Evolutionary conservation across 2,329 filamentous ascomycete species (phyloP).

Genomic region (Gnomoniopsis smithogilvyi): DNA sequence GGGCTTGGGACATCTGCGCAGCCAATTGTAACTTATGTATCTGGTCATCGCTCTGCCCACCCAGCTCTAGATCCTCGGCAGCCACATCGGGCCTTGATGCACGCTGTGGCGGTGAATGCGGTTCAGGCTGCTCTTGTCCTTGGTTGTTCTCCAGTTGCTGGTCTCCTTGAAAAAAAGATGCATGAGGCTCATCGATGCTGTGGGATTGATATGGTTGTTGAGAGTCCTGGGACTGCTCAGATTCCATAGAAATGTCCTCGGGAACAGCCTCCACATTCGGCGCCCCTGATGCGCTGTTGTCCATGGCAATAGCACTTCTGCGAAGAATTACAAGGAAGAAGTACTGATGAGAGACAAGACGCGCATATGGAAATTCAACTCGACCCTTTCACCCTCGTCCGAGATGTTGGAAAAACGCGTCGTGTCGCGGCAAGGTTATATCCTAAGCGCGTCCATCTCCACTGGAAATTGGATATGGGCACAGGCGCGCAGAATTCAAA

Average conservation of each 20-base stretch:
- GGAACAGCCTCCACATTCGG: slow-evolving; percentile 16
- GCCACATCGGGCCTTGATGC: slow-evolving; percentile 39
- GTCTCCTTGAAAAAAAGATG: slow-evolving; percentile 15
- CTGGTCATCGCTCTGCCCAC: slow-evolving; percentile 39
- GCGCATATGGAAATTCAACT: neutral
- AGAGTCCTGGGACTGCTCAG: slow-evolving; percentile 1
- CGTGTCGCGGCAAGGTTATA: neutral
- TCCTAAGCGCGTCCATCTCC: neutral
- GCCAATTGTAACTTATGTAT: slow-evolving; percentile 47
- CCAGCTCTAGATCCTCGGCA: slow-evolving; percentile 55
- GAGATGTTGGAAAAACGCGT: neutral
- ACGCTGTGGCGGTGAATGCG: slow-evolving; percentile 39
- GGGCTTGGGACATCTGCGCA: slow-evolving; percentile 53
- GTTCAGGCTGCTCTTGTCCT: slow-evolving; percentile 29
- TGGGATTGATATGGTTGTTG: slow-evolving; percentile 16
- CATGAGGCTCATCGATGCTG: slow-evolving; percentile 13
- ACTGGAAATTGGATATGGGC: neutral
- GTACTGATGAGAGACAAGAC: neutral
- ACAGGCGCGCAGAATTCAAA: neutral
- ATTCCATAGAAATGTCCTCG: slow-evolving; percentile 14
- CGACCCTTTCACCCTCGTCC: neutral
- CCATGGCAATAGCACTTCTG: neutral
- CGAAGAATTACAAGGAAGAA: neutral
- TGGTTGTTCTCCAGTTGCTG: slow-evolving; percentile 21
- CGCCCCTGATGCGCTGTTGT: slow-evolving; percentile 5